A percentile compares a stretch with the other conserved stretches of the same genome.
Evolutionary conservation across 352 stramenopile genomes (phyloP).

Genomic region (Salisapilia sapeloensis): DNA sequence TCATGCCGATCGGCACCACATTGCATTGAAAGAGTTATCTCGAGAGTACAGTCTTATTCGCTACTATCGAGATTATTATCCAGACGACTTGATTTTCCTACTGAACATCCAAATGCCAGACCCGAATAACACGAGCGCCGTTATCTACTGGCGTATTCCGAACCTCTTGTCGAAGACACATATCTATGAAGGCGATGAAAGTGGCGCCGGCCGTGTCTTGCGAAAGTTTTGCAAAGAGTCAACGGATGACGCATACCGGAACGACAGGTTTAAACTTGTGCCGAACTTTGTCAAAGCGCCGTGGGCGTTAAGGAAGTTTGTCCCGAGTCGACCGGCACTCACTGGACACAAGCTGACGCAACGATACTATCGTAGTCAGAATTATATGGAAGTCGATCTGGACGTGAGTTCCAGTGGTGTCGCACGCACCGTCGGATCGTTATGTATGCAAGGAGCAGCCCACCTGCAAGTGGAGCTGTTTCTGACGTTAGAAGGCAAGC

Average conservation of each 20-base stretch:
- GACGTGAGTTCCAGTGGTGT: slow-evolving; percentile 66
- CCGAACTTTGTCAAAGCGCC: slow-evolving; percentile 69
- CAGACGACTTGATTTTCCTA: slow-evolving; percentile 61
- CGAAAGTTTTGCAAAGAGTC: slow-evolving; percentile 23
- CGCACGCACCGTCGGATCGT: slow-evolving; percentile 55
- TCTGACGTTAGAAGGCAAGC: slow-evolving; percentile 58
- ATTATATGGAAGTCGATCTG: slow-evolving; percentile 81
- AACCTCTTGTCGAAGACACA: slow-evolving; percentile 2
- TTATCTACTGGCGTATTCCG: slow-evolving; percentile 60
- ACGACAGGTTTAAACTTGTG: slow-evolving; percentile 80
- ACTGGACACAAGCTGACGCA: slow-evolving; percentile 78
- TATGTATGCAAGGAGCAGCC: slow-evolving; percentile 60
- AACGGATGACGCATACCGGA: slow-evolving; percentile 27
- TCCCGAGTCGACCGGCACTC: slow-evolving; percentile 71
- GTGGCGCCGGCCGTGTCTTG: slow-evolving; percentile 51
- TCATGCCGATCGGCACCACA: slow-evolving; percentile 25
- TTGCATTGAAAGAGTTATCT: slow-evolving; percentile 24
- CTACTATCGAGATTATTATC: slow-evolving; percentile 21
- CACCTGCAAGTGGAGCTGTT: slow-evolving; percentile 70
- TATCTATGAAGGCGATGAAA: slow-evolving; percentile 7
- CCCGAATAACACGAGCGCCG: slow-evolving; percentile 42
- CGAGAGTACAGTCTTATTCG: slow-evolving; percentile 26
- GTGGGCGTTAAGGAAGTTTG: slow-evolving; percentile 66
- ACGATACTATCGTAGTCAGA: slow-evolving; percentile 54
- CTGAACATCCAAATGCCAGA: slow-evolving; percentile 76